phyloP scores from a whole-genome alignment of 2,329 filamentous ascomycete genomes.

The Penicillium paneum region DNA sequence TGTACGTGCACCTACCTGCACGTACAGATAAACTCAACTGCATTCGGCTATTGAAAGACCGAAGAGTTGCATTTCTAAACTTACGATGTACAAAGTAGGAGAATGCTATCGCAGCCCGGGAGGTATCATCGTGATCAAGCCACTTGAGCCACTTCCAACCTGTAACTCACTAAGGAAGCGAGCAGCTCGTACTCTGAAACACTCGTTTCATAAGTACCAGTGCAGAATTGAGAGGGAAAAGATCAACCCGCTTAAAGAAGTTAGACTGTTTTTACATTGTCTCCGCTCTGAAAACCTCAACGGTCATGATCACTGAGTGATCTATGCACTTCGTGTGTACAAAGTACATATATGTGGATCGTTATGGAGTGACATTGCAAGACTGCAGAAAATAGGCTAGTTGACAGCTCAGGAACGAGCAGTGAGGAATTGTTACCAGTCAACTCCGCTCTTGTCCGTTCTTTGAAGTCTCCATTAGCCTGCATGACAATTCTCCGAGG shows the following conservation, averaged over 20 bases:
- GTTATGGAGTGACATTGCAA: not conserved
- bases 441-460: not conserved
- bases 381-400: not conserved
- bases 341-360: not conserved
- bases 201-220: not conserved
- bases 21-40: no score
- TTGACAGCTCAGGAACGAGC: not conserved
- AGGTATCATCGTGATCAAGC: not conserved
- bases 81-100: not conserved
- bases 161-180: not conserved
- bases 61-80: not conserved
- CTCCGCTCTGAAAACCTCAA: constrained; percentile 11
- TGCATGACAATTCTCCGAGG: not conserved
- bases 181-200: not conserved
- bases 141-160: not conserved
- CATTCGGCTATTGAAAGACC: not conserved
- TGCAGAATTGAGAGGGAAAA: not conserved
- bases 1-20: not conserved
- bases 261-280: not conserved
- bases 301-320: constrained; percentile 13
- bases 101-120: not conserved
- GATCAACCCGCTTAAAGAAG: not conserved
- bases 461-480: not conserved
- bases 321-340: not conserved
- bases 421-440: not conserved